A percentile compares a stretch with the other conserved stretches of the same genome.
Conservation (phyloP, 768 basidiomycete species). For the Cystobasidium tubakii region DNA sequence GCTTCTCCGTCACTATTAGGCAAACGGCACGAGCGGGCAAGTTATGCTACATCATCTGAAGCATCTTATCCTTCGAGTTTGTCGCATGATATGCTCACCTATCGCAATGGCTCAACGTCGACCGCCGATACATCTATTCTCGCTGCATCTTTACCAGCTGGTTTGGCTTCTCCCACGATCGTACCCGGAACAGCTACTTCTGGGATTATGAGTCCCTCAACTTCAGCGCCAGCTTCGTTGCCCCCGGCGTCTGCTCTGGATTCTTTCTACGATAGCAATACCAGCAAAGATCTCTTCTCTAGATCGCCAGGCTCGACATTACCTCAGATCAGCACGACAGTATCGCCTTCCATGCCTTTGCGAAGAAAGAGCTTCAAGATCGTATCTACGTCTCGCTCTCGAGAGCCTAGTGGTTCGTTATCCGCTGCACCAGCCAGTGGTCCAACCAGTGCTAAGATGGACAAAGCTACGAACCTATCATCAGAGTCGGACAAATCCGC, state of each 20-base stretch:
- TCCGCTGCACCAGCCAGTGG: background rate
- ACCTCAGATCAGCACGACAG: slow-evolving; percentile 34
- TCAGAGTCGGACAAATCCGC: background rate
- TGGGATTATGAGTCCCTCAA: background rate
- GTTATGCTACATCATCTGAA: background rate
- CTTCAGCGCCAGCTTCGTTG: slow-evolving; percentile 23
- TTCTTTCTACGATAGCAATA: background rate
- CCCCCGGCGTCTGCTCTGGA: slow-evolving; percentile 4
- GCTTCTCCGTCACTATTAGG: background rate
- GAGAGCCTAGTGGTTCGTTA: background rate
- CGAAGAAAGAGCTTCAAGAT: slow-evolving; percentile 38
- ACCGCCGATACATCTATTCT: background rate
- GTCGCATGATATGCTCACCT: background rate
- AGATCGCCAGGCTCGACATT: background rate
- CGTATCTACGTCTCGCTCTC: slow-evolving; percentile 18
- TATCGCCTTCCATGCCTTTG: slow-evolving; percentile 36
- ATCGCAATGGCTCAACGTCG: background rate
- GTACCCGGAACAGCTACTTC: background rate
- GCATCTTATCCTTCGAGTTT: background rate
- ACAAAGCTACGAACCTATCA: background rate
- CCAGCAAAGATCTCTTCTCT: background rate
- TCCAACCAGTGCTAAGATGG: background rate
- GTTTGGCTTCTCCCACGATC: background rate
- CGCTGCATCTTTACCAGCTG: background rate
- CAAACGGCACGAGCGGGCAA: too few relatives aligned